phyloP scores from a whole-genome alignment of 2,329 filamentous ascomycete genomes.

The Bretziella fagacearum region DNA sequence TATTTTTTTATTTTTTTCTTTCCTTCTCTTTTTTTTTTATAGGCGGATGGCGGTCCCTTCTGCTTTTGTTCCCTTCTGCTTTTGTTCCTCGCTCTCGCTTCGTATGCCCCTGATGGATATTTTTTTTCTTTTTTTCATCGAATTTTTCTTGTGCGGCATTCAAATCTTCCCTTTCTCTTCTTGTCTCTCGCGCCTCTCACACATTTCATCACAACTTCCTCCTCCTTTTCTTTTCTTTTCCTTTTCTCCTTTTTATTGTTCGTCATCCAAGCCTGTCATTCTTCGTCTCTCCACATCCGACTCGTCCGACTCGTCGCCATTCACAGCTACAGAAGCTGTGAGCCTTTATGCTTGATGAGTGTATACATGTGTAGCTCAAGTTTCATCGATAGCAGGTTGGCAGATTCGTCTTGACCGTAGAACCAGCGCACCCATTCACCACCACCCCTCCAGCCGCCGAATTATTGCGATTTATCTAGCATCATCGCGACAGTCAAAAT shows the following conservation, averaged over 20 bases:
- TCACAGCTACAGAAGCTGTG: not conserved
- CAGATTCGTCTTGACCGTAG: too few relatives aligned
- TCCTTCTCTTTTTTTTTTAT: not conserved
- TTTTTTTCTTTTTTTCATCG: not conserved
- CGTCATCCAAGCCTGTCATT: not conserved
- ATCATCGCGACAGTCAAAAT: not conserved
- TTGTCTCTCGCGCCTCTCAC: not conserved
- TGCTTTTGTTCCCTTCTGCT: not conserved
- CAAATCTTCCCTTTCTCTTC: not conserved
- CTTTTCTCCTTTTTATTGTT: conserved; percentile 2
- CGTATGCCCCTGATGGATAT: not conserved
- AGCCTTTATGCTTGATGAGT: conserved; percentile 1
- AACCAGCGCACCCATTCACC: not conserved
- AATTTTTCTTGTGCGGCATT: not conserved
- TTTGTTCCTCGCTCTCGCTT: not conserved
- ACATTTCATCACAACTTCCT: not conserved
- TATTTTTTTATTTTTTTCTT: not conserved
- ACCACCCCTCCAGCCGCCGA: not conserved
- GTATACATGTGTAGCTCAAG: not conserved
- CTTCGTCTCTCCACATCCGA: not conserved
- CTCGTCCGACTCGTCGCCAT: too few relatives aligned
- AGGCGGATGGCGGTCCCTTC: not conserved
- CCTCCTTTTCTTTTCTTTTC: conserved; percentile 3
- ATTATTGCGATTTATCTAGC: not conserved
- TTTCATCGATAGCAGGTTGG: too few relatives aligned